Percentiles rank a stretch among this genome's conserved stretches.
phyloP scores from a whole-genome alignment of 2,329 filamentous ascomycete species.

The Tricladium varicosporioides region DNA sequence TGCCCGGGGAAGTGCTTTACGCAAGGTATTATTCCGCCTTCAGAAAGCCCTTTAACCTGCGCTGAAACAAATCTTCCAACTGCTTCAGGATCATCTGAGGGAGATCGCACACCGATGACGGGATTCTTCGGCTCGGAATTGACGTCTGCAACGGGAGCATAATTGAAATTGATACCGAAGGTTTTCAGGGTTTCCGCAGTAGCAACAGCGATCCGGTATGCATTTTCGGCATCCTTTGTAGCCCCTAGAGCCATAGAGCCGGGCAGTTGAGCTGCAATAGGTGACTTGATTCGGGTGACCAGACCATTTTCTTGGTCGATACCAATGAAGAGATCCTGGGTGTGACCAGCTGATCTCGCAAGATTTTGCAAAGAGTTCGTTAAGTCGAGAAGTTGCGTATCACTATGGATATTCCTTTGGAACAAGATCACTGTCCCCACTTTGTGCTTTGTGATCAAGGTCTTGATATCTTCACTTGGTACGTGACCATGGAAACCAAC shows the following conservation, averaged over 20 bases:
- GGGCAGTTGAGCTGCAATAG: constrained; percentile 40
- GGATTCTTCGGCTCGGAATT: constrained; percentile 44
- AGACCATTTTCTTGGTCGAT: constrained; percentile 46
- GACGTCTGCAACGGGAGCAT: constrained; percentile 43
- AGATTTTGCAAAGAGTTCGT: constrained; percentile 38
- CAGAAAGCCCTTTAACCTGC: constrained; percentile 37
- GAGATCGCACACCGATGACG: constrained; percentile 43
- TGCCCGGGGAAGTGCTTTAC: constrained; percentile 46
- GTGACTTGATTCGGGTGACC: constrained; percentile 41
- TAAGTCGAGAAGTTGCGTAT: constrained; percentile 38
- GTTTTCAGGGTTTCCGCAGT: constrained; percentile 39
- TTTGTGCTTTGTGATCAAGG: constrained; percentile 40
- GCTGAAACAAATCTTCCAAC: constrained; percentile 42
- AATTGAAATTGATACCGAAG: constrained; percentile 46
- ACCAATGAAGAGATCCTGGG: constrained; percentile 41
- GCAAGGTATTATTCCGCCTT: constrained; percentile 40
- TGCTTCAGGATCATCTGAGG: constrained; percentile 40
- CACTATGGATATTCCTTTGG: constrained; percentile 39
- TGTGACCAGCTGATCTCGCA: constrained; percentile 38
- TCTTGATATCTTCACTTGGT: constrained; percentile 41
- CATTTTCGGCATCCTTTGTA: constrained; percentile 35
- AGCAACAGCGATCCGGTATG: constrained; percentile 35
- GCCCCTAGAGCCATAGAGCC: constrained; percentile 45
- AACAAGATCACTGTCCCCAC: constrained; percentile 43
- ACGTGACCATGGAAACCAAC: constrained; percentile 42